A percentile compares a stretch with the other conserved stretches of the same genome.
Evolutionary conservation across 306 rosid genomes (phyloP).

Genomic region (Pyrus bretschneideri): DNA sequence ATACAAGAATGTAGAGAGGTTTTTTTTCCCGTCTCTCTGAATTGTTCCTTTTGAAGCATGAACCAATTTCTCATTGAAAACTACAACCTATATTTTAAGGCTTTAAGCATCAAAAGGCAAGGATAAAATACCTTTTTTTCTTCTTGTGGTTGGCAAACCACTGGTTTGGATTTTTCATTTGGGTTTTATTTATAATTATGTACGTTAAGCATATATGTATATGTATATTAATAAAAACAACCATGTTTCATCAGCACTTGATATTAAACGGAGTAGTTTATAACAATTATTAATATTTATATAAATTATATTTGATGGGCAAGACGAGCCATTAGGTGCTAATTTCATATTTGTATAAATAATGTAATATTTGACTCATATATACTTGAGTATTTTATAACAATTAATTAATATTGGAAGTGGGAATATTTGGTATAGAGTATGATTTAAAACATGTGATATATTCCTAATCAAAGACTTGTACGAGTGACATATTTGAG

Average conservation of each 20-base stretch:
- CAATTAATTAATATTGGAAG: too few relatives aligned
- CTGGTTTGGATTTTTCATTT: background rate
- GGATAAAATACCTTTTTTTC: background rate
- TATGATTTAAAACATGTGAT: too few relatives aligned
- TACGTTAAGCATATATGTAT: background rate
- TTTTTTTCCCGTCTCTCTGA: background rate
- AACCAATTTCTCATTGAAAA: background rate
- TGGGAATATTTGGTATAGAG: too few relatives aligned
- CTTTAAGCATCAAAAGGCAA: background rate
- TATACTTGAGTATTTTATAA: too few relatives aligned
- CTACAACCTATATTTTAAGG: background rate
- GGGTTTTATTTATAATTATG: background rate
- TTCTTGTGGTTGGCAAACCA: background rate
- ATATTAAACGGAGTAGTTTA: too few relatives aligned
- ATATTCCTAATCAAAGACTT: too few relatives aligned
- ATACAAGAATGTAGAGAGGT: background rate
- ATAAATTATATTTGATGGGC: too few relatives aligned
- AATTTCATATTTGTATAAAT: too few relatives aligned
- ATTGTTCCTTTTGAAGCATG: background rate
- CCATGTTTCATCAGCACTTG: background rate
- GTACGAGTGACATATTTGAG: too few relatives aligned
- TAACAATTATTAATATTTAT: too few relatives aligned
- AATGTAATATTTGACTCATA: too few relatives aligned
- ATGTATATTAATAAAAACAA: background rate
- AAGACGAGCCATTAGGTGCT: too few relatives aligned